These are phyloP conservation scores for Eutrema yunnanense DNA, from an alignment of 345 rosid species.

Conservation along the genomic window DNA sequence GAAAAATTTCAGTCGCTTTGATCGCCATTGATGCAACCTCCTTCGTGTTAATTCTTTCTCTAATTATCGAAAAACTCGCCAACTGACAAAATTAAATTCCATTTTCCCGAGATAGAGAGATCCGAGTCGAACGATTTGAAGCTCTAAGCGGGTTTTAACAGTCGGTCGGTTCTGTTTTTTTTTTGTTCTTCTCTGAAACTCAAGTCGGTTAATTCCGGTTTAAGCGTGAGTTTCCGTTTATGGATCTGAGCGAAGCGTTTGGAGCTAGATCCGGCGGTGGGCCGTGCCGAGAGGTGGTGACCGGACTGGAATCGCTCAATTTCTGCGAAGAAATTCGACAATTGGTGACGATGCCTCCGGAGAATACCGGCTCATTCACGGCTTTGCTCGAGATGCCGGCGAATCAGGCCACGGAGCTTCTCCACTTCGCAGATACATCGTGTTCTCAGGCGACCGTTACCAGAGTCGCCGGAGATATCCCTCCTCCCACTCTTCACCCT, in stretches of 20 bases:
- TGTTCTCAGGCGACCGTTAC: constrained; percentile 4
- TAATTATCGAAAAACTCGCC: neutral
- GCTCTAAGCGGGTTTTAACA: neutral
- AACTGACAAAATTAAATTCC: neutral
- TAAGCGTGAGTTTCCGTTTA: constrained; percentile 28
- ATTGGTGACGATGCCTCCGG: constrained; percentile 36
- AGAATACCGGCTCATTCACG: constrained; percentile 49
- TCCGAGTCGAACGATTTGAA: neutral
- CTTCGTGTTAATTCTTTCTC: neutral
- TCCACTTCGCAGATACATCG: constrained; percentile 26
- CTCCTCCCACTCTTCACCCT: constrained; percentile 17
- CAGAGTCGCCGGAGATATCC: constrained; percentile 24
- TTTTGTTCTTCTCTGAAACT: neutral
- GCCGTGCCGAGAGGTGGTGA: constrained; percentile 11
- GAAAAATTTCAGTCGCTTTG: neutral
- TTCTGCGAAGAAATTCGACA: constrained; percentile 45
- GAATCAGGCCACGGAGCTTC: constrained; percentile 56
- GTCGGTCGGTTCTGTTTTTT: constrained; percentile 9
- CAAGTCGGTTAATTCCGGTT: constrained; percentile 23
- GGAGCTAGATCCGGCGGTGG: constrained; percentile 40
- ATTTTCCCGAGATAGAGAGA: neutral
- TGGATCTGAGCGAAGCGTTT: constrained; percentile 36
- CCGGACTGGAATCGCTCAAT: constrained; percentile 38
- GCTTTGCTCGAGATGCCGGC: constrained; percentile 66
- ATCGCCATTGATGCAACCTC: constrained; percentile 12